Percentiles rank a stretch among this genome's conserved stretches.
These are phyloP conservation scores for Malassezia slooffiae DNA, from an alignment of 1,284 basidiomycete genomes.

Conservation along the genomic window DNA sequence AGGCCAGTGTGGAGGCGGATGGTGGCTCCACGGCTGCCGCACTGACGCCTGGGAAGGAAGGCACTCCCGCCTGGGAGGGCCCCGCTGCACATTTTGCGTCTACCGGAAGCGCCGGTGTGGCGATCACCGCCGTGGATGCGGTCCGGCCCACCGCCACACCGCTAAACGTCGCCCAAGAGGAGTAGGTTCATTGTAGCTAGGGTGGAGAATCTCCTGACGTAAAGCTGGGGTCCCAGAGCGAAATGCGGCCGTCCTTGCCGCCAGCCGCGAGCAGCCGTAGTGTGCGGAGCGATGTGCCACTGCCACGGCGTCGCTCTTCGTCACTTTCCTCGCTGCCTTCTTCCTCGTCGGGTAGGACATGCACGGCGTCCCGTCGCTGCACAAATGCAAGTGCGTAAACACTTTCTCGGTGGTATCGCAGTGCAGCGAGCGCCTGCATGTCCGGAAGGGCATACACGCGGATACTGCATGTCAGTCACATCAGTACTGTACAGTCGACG, in stretches of 20 bases:
- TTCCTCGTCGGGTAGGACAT: not conserved
- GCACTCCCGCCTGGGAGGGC: too few species aligned
- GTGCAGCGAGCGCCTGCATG: not conserved
- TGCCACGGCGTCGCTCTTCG: not conserved
- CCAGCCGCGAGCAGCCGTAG: slow-evolving; percentile 3
- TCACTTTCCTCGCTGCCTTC: slow-evolving; percentile 4
- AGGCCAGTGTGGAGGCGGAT: too few species aligned
- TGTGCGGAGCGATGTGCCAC: not conserved
- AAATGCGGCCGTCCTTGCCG: slow-evolving; percentile 14
- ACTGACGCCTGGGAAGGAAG: too few species aligned
- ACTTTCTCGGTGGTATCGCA: slow-evolving; percentile 12
- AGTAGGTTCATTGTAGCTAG: too few species aligned
- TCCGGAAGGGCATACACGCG: slow-evolving; percentile 1
- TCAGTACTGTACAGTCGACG: too few species aligned
- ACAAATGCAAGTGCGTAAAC: slow-evolving; percentile 4
- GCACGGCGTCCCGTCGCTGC: not conserved
- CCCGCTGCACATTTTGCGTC: too few species aligned
- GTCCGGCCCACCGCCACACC: too few species aligned
- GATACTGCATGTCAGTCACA: too few species aligned
- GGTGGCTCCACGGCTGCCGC: too few species aligned
- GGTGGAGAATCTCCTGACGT: slow-evolving; percentile 3
- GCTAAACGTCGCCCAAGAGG: too few species aligned
- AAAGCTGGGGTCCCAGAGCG: slow-evolving; percentile 10
- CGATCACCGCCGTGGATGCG: too few species aligned
- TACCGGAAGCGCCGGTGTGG: too few species aligned